Evolutionary conservation across 257 asterid genomes (phyloP).

Genomic region (Solanum pimpinellifolium): DNA sequence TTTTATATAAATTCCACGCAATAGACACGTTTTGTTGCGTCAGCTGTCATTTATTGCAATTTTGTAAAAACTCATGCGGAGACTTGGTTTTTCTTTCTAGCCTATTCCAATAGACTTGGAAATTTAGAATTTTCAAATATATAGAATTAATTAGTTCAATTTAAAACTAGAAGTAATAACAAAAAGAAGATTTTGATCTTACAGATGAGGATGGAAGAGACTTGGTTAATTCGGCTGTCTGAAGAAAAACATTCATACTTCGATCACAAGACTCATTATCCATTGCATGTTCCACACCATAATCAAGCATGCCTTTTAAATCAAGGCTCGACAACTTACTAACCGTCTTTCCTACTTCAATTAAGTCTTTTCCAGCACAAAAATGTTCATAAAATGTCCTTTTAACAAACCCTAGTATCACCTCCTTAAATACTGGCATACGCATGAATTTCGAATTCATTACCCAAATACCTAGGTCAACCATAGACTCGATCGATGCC

Average conservation of each 20-base stretch:
- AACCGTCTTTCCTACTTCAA: constrained; percentile 32
- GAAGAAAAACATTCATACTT: constrained; percentile 31
- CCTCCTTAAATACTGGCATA: constrained; percentile 16
- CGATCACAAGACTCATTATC: constrained; percentile 49
- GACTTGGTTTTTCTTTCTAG: neutral
- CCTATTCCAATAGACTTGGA: neutral
- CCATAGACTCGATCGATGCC: constrained; percentile 31
- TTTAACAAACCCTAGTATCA: constrained; percentile 20
- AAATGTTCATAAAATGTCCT: constrained; percentile 58
- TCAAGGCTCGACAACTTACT: constrained; percentile 31
- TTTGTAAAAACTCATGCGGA: neutral
- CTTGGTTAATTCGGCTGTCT: constrained; percentile 33
- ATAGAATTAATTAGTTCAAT: neutral
- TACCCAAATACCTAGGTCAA: constrained; percentile 41
- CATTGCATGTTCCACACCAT: constrained; percentile 62
- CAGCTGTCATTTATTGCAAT: neutral
- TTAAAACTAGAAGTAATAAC: neutral
- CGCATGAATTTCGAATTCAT: constrained; percentile 37
- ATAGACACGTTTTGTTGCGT: neutral
- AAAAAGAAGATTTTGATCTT: neutral
- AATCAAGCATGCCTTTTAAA: constrained; percentile 66
- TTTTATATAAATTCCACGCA: neutral
- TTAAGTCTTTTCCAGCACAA: constrained; percentile 56
- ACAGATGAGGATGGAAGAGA: constrained; percentile 28
- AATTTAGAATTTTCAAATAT: neutral